Conservation (phyloP, 1,284 basidiomycete genomes). For the Pyrrhoderma noxium region DNA sequence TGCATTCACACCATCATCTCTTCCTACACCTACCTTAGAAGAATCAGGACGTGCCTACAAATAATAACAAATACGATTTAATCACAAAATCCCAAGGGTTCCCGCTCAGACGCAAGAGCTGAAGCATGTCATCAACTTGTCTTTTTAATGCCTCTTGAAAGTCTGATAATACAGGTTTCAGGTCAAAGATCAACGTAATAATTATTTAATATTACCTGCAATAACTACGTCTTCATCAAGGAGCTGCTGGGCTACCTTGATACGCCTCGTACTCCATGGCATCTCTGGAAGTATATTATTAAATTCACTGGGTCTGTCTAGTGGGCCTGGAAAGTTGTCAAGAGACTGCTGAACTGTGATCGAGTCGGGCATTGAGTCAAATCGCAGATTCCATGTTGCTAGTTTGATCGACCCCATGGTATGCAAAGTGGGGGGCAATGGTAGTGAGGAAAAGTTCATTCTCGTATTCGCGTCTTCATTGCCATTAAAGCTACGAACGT, state of each 20-base stretch:
- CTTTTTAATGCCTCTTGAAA: constrained; percentile 55
- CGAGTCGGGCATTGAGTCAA: constrained; percentile 43
- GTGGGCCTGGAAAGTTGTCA: constrained; percentile 36
- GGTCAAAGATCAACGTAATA: neutral
- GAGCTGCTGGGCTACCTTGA: constrained; percentile 42
- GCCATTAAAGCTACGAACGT: too few species aligned
- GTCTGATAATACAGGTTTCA: constrained; percentile 26
- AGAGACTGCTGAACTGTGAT: constrained; percentile 43
- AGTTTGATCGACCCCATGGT: constrained; percentile 19
- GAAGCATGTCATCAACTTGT: constrained; percentile 52
- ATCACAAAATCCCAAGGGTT: constrained; percentile 40
- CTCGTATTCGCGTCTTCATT: too few species aligned
- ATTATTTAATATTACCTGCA: constrained; percentile 25
- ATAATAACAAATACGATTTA: neutral
- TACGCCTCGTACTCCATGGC: constrained; percentile 45
- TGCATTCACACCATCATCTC: constrained; percentile 47
- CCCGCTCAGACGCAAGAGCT: constrained; percentile 43
- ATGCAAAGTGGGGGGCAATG: too few species aligned
- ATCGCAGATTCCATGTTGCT: constrained; percentile 48
- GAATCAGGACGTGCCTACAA: neutral
- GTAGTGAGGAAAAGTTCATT: too few species aligned
- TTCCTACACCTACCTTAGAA: constrained; percentile 49
- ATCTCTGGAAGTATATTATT: constrained; percentile 33
- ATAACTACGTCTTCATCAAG: constrained; percentile 34
- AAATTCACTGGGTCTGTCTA: constrained; percentile 29